Conservation (phyloP, 306 rosid genomes). For the Acacia melanoxylon region DNA sequence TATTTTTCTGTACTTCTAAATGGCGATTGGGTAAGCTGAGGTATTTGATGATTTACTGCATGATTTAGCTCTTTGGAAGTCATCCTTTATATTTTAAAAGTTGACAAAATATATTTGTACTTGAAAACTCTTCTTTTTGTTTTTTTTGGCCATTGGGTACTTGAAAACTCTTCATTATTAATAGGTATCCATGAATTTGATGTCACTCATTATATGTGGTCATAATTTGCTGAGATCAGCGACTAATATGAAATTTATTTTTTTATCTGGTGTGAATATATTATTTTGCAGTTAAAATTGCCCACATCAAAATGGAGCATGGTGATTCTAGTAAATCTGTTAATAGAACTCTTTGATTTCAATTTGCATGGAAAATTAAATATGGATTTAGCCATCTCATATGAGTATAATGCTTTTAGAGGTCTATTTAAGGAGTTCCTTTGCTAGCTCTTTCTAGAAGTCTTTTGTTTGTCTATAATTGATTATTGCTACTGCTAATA, state of each 20-base stretch:
- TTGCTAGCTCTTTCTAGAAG: neutral
- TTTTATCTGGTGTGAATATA: neutral
- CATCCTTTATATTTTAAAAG: neutral
- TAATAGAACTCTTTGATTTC: neutral
- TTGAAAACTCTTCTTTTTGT: neutral
- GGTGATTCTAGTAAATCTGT: neutral
- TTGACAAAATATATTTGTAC: neutral
- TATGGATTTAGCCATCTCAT: neutral
- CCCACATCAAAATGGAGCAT: neutral
- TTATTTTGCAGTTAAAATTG: neutral
- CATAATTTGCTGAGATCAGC: neutral
- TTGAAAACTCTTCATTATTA: neutral
- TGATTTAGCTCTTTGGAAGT: conserved; percentile 2
- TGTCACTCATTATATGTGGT: neutral
- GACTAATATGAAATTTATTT: neutral
- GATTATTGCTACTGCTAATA: neutral
- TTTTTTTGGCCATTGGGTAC: neutral
- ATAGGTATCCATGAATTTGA: neutral
- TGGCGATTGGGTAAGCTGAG: neutral
- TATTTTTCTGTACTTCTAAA: conserved; percentile 20
- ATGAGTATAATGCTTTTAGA: neutral
- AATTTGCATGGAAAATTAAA: neutral
- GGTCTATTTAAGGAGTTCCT: neutral
- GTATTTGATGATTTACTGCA: neutral
- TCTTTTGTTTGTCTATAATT: neutral